A percentile compares a stretch with the other conserved stretches of the same genome.
Conservation (phyloP, 345 rosid species). For the Syzygium jambos region DNA sequence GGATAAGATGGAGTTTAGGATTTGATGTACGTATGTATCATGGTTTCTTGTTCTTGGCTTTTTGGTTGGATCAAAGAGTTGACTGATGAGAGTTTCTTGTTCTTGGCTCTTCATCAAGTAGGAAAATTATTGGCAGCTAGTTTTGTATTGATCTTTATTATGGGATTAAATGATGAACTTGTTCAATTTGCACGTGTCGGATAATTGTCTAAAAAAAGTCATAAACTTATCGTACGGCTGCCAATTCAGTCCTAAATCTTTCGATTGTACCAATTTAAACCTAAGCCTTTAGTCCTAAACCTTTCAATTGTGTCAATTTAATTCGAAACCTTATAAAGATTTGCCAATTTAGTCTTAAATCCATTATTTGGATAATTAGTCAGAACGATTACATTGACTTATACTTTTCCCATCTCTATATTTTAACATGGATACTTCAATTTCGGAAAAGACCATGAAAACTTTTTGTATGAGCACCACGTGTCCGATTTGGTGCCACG, state of each 20-base stretch:
- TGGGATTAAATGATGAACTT: neutral
- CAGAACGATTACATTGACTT: neutral
- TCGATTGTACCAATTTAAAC: no score
- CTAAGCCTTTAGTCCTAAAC: no score
- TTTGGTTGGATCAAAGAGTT: neutral
- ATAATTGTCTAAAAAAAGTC: no score
- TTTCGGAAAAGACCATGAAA: neutral
- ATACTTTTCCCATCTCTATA: neutral
- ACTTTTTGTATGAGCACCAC: neutral
- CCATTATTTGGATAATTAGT: no score
- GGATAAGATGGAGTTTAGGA: constrained; percentile 44
- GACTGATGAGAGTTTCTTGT: neutral
- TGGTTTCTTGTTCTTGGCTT: neutral
- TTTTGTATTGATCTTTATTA: neutral
- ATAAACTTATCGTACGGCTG: no score
- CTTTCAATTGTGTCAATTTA: no score
- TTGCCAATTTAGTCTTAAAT: no score
- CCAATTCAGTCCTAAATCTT: no score
- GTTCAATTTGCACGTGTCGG: neutral
- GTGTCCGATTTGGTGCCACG: neutral
- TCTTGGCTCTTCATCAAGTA: neutral
- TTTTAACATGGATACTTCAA: neutral
- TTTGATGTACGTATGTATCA: constrained; percentile 9
- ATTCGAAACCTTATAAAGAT: no score
- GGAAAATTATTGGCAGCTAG: neutral